Percentiles rank a stretch among this genome's conserved stretches.
These are phyloP conservation scores for Fusarium ambrosium DNA, from an alignment of 2,329 filamentous ascomycete species.

Conservation along the genomic window DNA sequence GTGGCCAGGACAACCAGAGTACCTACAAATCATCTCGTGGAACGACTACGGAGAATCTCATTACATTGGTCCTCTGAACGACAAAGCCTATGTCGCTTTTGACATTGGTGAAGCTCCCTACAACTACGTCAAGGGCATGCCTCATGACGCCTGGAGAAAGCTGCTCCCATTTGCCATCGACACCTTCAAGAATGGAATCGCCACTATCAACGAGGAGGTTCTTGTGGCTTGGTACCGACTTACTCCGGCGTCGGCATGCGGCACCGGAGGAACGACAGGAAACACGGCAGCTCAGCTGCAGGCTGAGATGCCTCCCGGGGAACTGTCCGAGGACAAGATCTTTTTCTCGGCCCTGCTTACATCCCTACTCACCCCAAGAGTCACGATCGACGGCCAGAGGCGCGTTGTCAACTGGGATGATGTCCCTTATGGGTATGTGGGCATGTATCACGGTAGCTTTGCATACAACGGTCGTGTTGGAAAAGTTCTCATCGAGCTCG, in stretches of 20 bases:
- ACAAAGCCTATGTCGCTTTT: neutral
- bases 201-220: neutral
- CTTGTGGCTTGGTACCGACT: neutral
- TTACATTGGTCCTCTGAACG: neutral
- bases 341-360: neutral
- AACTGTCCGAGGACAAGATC: neutral
- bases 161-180: neutral
- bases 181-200: neutral
- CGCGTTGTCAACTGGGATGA: neutral
- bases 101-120: neutral
- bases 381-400: neutral
- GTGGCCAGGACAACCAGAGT: neutral
- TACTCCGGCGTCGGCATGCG: neutral
- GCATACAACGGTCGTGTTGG: neutral
- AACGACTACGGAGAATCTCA: neutral
- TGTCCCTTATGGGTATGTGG: neutral
- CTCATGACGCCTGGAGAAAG: neutral
- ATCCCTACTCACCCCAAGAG: neutral
- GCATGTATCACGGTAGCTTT: neutral
- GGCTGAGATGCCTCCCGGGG: neutral
- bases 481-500: neutral
- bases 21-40: neutral
- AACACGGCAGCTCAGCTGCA: neutral
- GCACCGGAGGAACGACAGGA: neutral
- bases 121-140: neutral